Percentiles rank a stretch among this genome's conserved stretches.
These are phyloP conservation scores for Trifolium fragiferum DNA, from an alignment of 306 rosid genomes.

Conservation along the genomic window DNA sequence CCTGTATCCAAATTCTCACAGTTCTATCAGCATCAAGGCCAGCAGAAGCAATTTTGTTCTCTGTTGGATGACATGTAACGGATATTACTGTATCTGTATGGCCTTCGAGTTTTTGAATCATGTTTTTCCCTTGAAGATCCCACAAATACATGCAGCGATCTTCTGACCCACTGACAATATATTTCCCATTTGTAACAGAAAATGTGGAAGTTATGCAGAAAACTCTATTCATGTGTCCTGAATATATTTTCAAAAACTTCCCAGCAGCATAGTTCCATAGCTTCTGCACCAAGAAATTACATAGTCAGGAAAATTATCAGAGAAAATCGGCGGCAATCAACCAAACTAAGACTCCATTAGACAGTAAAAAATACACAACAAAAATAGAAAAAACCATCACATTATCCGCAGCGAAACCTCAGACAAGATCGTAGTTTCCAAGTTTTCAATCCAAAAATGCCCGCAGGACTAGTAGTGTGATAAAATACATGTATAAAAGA, in stretches of 20 bases:
- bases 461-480: not conserved
- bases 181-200: conserved; percentile 88
- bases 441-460: not conserved
- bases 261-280: conserved; percentile 81
- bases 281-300: conserved; percentile 64
- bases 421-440: not conserved
- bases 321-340: conserved; percentile 13
- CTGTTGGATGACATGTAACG: conserved; percentile 83
- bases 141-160: conserved; percentile 81
- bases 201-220: conserved; percentile 84
- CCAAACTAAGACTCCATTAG: not conserved
- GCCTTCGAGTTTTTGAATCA: conserved; percentile 94
- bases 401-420: conserved; percentile 7
- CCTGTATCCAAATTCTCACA: conserved; percentile 87
- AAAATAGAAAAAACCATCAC: not conserved
- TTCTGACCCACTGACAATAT: conserved; percentile 92
- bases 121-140: conserved; percentile 83
- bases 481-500: not conserved
- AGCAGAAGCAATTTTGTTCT: conserved; percentile 92
- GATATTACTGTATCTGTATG: conserved; percentile 84
- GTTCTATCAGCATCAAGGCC: conserved; percentile 76
- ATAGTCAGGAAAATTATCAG: conserved; percentile 12
- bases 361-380: conserved; percentile 4
- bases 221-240: conserved; percentile 66
- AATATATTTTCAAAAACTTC: conserved; percentile 66